A percentile compares a stretch with the other conserved stretches of the same genome.
Evolutionary conservation across 768 basidiomycete species (phyloP).

Genomic region (Suillus bovinus): DNA sequence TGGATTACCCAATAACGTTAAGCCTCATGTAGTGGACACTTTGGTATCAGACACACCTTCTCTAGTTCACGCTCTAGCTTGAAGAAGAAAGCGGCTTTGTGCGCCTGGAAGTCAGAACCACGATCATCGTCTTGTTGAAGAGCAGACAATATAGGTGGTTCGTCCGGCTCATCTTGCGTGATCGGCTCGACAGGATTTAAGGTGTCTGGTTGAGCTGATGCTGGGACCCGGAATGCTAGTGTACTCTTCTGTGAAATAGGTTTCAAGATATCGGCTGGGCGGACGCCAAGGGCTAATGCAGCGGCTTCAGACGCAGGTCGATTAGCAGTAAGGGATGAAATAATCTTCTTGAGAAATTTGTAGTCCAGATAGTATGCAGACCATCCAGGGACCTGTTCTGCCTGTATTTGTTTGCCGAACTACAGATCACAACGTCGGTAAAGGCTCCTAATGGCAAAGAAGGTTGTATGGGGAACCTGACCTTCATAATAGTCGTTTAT

Average conservation of each 20-base stretch:
- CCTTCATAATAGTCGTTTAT: constrained; percentile 32
- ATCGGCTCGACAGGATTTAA: constrained; percentile 14
- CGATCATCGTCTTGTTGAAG: constrained; percentile 69
- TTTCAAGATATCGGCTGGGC: constrained; percentile 57
- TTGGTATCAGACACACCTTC: constrained; percentile 58
- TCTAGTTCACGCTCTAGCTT: constrained; percentile 96
- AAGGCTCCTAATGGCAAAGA: constrained; percentile 1
- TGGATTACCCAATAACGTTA: constrained; percentile 10
- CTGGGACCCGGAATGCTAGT: constrained; percentile 24
- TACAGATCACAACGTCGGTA: constrained; percentile 33
- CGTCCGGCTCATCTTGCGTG: constrained; percentile 42
- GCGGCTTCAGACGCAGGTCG: constrained; percentile 90
- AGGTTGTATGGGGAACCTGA: constrained; percentile 14
- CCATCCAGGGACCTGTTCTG: constrained; percentile 97
- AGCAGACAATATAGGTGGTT: constrained; percentile 60
- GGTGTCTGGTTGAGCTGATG: constrained; percentile 30
- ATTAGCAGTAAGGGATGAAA: constrained; percentile 90
- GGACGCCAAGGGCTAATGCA: constrained; percentile 78
- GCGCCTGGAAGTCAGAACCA: constrained; percentile 87
- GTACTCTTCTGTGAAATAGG: constrained; percentile 30
- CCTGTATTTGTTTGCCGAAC: constrained; percentile 98
- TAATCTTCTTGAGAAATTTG: constrained; percentile 98
- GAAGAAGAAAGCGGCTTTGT: constrained; percentile 98
- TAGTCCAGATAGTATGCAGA: constrained; percentile 95
- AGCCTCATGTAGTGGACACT: constrained; percentile 11